Evolutionary conservation across 2,329 filamentous ascomycete species (phyloP), one percentile per base, ranked within the genome.

Genomic region (Xenosphaeropsis pyriputrescens): DNA sequence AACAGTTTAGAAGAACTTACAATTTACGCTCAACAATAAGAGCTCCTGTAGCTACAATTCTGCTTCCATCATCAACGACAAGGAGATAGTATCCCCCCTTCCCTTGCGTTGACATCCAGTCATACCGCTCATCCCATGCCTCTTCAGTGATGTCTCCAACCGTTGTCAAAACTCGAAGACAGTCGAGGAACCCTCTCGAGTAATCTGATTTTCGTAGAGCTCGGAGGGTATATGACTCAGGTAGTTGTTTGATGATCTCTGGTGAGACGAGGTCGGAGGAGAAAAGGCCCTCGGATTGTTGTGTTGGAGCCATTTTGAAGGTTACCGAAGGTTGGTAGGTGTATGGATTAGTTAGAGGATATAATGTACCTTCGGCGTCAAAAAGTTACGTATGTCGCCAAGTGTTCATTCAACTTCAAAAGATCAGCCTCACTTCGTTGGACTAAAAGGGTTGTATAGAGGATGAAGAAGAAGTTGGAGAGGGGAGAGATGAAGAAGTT

Each of bases 11-110:
- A 22, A 31, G 18, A 36, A 67, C 77, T 56, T 65, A 85, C 81
- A 91, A 91, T 63, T 96, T 96, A 62, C 81, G 75, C 74, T 98
- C 91, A 35, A 94, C 85, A 47, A 96, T 73, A 59, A 96, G 62
- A 29, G 82, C 82, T 2, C 91, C 91, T 0, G 86, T 93, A 29
- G 84, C 89, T 17, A 95, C 89, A 37, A 95, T 75, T 43, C 57
- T 57, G 40, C 56, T 60, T 13, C 68, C 72, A 56, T 95, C 82
- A 54, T 85, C 79, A 36, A 96, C 79, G 46, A 88, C 83, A 19
- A 96, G 65, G 42, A 94, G 68, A 59, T 82, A 94, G 66, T 96
- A 95, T 43, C 77, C 76, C 1, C 50, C 76, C 50, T 80, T 76
- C 36, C 67, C 64, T 33, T 69, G 65, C 37, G 65, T 64, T 26